These are phyloP conservation scores for Hyaloscypha finlandica DNA, from an alignment of 495 filamentous ascomycete species.

Conservation along the genomic window DNA sequence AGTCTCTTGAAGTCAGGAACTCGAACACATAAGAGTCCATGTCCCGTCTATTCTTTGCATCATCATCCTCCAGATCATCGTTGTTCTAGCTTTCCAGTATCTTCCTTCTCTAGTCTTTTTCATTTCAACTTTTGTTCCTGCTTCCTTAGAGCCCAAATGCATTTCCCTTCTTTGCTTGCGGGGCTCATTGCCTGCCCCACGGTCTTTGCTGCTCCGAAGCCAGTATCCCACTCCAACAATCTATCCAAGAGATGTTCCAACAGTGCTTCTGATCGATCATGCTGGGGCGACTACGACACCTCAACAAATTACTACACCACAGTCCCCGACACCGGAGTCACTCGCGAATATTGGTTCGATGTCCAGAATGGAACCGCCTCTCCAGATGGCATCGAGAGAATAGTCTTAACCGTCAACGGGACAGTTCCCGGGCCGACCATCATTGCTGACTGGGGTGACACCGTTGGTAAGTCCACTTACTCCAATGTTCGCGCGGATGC, in stretches of 20 bases:
- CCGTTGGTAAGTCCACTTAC: conserved; percentile 36
- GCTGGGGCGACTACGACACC: conserved; percentile 51
- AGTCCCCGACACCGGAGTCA: conserved; percentile 50
- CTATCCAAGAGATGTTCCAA: conserved; percentile 23
- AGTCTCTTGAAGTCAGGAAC: too few species aligned
- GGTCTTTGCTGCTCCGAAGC: conserved; percentile 12
- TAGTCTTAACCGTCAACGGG: conserved; percentile 45
- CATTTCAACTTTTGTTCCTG: too few species aligned
- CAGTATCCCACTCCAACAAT: neutral
- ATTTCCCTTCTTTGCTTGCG: neutral
- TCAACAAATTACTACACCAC: conserved; percentile 53
- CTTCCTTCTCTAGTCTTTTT: too few species aligned
- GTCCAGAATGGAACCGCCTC: conserved; percentile 43
- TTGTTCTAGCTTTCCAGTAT: too few species aligned
- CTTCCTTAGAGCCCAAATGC: neutral
- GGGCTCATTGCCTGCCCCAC: neutral
- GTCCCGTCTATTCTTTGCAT: too few species aligned
- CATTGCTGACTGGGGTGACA: conserved; percentile 37
- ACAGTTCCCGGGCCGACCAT: conserved; percentile 44
- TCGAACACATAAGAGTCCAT: too few species aligned
- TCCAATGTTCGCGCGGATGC: conserved; percentile 37
- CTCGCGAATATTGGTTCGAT: conserved; percentile 45
- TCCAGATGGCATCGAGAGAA: conserved; percentile 49
- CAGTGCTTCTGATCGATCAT: conserved; percentile 17
- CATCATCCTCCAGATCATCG: too few species aligned